Conservation (phyloP, 2,329 filamentous ascomycete species). For the Ophiobolus disseminans region DNA sequence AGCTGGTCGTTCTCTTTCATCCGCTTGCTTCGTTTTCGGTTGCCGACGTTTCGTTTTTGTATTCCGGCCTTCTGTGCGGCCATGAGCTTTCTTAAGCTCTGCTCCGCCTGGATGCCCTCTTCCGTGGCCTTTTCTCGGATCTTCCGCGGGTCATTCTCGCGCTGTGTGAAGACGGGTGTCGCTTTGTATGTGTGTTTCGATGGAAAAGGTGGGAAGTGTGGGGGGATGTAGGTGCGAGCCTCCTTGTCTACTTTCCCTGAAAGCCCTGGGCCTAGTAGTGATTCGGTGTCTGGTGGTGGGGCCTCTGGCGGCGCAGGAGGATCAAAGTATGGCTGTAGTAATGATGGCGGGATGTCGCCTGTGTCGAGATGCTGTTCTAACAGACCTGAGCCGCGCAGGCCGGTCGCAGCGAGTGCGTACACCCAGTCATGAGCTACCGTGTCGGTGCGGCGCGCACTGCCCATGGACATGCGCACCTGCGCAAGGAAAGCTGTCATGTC, state of each 20-base stretch:
- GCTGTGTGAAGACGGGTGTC: slow-evolving; percentile 64
- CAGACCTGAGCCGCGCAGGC: slow-evolving; percentile 50
- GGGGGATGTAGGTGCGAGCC: slow-evolving; percentile 62
- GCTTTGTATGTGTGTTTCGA: slow-evolving; percentile 69
- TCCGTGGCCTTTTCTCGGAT: slow-evolving; percentile 69
- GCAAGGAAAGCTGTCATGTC: slow-evolving; percentile 63
- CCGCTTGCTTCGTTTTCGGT: slow-evolving; percentile 50
- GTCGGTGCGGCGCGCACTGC: slow-evolving; percentile 60
- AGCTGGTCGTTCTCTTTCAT: slow-evolving; percentile 56
- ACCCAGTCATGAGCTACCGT: slow-evolving; percentile 68
- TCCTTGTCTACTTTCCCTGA: slow-evolving; percentile 56
- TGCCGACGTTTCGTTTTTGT: slow-evolving; percentile 42
- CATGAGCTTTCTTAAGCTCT: slow-evolving; percentile 67
- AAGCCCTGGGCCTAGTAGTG: slow-evolving; percentile 61
- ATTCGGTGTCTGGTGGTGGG: slow-evolving; percentile 53
- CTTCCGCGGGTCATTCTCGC: slow-evolving; percentile 66
- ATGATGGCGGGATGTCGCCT: slow-evolving; percentile 43
- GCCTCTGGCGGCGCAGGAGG: slow-evolving; percentile 50
- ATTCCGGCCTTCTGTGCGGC: slow-evolving; percentile 57
- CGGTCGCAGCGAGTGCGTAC: slow-evolving; percentile 55
- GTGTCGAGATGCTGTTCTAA: slow-evolving; percentile 51
- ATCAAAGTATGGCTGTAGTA: slow-evolving; percentile 51
- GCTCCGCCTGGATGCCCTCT: slow-evolving; percentile 70
- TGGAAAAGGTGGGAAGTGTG: slow-evolving; percentile 67
- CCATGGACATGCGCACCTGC: slow-evolving; percentile 65